A percentile compares a stretch with the other conserved stretches of the same genome.
Evolutionary conservation across 371 early-diverging fungal species (phyloP).

Genomic region (Rhizopus stolonifer): DNA sequence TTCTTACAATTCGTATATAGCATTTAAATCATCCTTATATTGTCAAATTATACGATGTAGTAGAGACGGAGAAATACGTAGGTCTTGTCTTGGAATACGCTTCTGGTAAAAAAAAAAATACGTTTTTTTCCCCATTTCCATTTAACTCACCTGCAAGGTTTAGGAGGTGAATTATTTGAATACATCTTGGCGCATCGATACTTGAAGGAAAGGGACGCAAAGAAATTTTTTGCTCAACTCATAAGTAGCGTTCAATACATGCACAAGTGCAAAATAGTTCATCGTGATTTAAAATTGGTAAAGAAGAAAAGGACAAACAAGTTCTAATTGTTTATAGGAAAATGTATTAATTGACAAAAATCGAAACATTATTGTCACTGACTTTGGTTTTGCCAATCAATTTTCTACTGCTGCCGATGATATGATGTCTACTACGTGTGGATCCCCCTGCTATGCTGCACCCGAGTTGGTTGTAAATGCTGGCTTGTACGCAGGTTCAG

Average conservation of each 20-base stretch:
- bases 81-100: slow-evolving; percentile 73
- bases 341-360: slow-evolving; percentile 85
- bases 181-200: slow-evolving; percentile 61
- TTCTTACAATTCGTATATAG: slow-evolving; percentile 32
- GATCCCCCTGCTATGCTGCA: slow-evolving; percentile 97
- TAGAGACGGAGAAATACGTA: slow-evolving; percentile 70
- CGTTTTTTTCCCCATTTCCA: too few relatives aligned
- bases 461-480: slow-evolving; percentile 95
- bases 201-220: slow-evolving; percentile 63
- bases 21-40: slow-evolving; percentile 72
- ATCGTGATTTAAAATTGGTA: slow-evolving; percentile 74
- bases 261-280: slow-evolving; percentile 60
- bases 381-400: slow-evolving; percentile 99
- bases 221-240: slow-evolving; percentile 70
- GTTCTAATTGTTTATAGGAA: slow-evolving; percentile 55
- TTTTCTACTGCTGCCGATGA: slow-evolving; percentile 67
- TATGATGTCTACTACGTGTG: slow-evolving; percentile 90
- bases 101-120: too few relatives aligned
- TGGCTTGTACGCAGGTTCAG: slow-evolving; percentile 92
- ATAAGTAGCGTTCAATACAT: slow-evolving; percentile 67
- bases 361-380: slow-evolving; percentile 92
- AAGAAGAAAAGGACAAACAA: slow-evolving; percentile 2
- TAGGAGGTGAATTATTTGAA: slow-evolving; percentile 69
- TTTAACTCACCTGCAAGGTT: too few relatives aligned
- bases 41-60: slow-evolving; percentile 71